Percentiles rank a stretch among this genome's conserved stretches.
Conservation (phyloP, 495 filamentous ascomycete species). For the Parathielavia hyrcaniae region DNA sequence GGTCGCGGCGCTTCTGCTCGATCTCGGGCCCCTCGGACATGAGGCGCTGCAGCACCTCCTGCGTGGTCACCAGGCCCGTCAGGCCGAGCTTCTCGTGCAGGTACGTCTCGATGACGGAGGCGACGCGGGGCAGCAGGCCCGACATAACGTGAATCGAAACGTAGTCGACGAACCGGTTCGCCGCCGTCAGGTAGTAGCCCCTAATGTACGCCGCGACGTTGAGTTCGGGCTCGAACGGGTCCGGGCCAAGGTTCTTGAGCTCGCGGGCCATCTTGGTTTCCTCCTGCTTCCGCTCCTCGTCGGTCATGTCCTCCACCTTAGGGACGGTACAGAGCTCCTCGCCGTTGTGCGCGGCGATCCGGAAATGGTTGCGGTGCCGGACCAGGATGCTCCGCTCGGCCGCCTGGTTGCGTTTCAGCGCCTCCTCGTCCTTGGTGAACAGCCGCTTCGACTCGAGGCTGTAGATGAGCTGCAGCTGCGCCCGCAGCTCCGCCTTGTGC, state of each 20-base stretch:
- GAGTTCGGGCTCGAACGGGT: conserved; percentile 44
- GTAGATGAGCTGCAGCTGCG: conserved; percentile 32
- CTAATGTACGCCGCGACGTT: conserved; percentile 45
- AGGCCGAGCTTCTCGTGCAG: conserved; percentile 41
- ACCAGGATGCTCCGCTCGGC: conserved; percentile 32
- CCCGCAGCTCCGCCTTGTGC: conserved; percentile 24
- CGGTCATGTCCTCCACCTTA: conserved; percentile 38
- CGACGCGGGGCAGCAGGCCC: conserved; percentile 38
- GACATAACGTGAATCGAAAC: conserved; percentile 43
- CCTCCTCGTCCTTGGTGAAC: conserved; percentile 39
- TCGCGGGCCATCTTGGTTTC: conserved; percentile 24
- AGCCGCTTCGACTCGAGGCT: conserved; percentile 36
- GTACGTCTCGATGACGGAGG: conserved; percentile 28
- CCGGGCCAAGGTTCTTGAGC: conserved; percentile 35
- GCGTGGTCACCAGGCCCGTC: conserved; percentile 15
- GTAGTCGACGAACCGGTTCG: conserved; percentile 45
- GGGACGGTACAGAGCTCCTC: conserved; percentile 27
- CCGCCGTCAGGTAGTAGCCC: conserved; percentile 49
- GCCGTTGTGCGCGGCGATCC: conserved; percentile 23
- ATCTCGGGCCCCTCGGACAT: conserved; percentile 45
- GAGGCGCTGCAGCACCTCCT: conserved; percentile 30
- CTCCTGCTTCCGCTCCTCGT: conserved; percentile 34
- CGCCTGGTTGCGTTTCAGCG: conserved; percentile 34
- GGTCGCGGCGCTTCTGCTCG: conserved; percentile 28
- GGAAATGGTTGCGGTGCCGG: conserved; percentile 36